Base-by-base conservation (phyloP, 306 rosid species). In the Arachis stenosperma region DNA sequence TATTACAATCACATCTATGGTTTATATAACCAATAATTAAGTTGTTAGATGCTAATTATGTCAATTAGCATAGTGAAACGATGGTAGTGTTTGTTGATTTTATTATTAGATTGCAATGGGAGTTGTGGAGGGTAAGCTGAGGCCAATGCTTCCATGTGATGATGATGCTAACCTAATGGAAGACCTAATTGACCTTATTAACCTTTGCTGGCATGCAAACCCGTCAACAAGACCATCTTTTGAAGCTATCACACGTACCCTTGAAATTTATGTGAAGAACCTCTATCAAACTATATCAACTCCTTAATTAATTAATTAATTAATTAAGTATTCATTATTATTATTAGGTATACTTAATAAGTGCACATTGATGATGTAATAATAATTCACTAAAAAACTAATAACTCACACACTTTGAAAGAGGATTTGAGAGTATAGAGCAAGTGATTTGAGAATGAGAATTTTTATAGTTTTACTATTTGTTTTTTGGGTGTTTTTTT, bases 101-200 rank as follows among this genome's bases (percentile, higher is more conserved):
- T 58, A 13, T 51, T 43, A 29, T 30, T 66, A 88, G 95, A 88
- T 88, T 64, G 94, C 97, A 0, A 84, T 82, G 89, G 89, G 84
- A 73, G 97, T 88, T 62, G 92, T 81, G 60, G 97, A 87, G 78
- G 79, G 78, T 27, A 85, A 79, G 7, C 70, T 86, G 41, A 61
- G 97, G 79, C 93, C 91, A 10, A 70, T 67, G 79, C 84, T 85
- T 67, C 74, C 87, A 7, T 17, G 1, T 17, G 67, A 2, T 17
- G 67, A 82, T 29, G 67, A 58, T 2, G 61, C 44, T 54, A 86
- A 65, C 2, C 40, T 75, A 13, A 3, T 85, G 10, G 63, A 46
- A 44, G 94, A 84, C 60, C 79, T 88, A 13, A 71, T 67, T 12
- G 71, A 79, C 9, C 69, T 88, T 6, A 82, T 82, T 5, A 15